A percentile compares a stretch with the other conserved stretches of the same genome.
phyloP scores from a whole-genome alignment of 805 yeast genomes.

The Hyphopichia homilentoma region DNA sequence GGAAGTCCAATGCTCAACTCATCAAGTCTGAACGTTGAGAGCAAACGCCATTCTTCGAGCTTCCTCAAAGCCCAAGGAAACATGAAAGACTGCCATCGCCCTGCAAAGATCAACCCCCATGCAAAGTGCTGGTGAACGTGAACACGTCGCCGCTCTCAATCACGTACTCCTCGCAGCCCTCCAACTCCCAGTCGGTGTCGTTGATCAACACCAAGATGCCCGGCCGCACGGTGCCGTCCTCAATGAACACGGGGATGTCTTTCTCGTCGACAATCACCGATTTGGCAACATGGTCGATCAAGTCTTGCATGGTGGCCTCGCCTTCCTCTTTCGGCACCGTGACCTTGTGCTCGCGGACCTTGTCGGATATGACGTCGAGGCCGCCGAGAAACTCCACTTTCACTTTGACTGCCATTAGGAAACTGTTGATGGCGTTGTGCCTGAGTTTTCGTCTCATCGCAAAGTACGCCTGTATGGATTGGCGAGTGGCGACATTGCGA shows the following conservation, averaged over 20 bases:
- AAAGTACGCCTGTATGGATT: no score
- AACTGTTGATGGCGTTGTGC: neutral
- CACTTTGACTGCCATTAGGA: slow-evolving; percentile 31
- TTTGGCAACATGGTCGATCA: slow-evolving; percentile 52
- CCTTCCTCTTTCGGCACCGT: slow-evolving; percentile 41
- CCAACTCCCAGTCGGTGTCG: slow-evolving; percentile 96
- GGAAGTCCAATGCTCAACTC: no score
- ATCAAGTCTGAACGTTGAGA: no score
- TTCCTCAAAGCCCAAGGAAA: no score
- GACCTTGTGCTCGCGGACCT: slow-evolving; percentile 52
- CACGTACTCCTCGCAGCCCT: slow-evolving; percentile 81
- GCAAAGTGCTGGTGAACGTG: slow-evolving; percentile 88
- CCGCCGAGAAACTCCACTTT: slow-evolving; percentile 65
- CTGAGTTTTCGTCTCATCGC: no score
- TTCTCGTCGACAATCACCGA: slow-evolving; percentile 56
- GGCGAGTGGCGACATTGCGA: no score
- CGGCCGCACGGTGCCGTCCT: slow-evolving; percentile 80
- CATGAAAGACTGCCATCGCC: no score
- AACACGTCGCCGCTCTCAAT: slow-evolving; percentile 73
- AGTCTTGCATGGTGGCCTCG: slow-evolving; percentile 42
- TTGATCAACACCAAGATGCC: slow-evolving; percentile 89
- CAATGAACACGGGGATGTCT: slow-evolving; percentile 72
- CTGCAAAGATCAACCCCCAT: slow-evolving; percentile 90
- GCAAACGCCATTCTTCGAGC: no score
- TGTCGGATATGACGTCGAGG: slow-evolving; percentile 70